These are phyloP conservation scores for Lodderomyces metapsilosis DNA, from an alignment of 1,139 yeast genomes.

Conservation along the genomic window DNA sequence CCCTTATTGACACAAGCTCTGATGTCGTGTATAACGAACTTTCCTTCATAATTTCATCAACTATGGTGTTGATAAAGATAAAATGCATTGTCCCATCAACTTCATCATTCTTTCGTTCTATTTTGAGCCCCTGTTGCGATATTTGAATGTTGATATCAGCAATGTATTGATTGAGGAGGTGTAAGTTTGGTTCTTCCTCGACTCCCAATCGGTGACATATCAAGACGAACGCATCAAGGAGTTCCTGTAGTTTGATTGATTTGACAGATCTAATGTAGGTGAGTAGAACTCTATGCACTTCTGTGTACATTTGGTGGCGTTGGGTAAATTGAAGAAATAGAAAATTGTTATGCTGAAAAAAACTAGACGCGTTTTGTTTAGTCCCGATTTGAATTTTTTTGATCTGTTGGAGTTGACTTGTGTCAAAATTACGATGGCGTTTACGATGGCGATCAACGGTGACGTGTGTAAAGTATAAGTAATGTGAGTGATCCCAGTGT, in stretches of 20 bases:
- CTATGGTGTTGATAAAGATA: constrained; percentile 42
- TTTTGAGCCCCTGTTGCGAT: constrained; percentile 42
- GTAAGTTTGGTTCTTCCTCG: constrained; percentile 5
- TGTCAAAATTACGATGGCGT: background rate
- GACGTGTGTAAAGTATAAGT: background rate
- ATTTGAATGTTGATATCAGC: constrained; percentile 40
- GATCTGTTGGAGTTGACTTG: background rate
- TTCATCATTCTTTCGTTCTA: constrained; percentile 41
- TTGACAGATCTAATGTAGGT: constrained; percentile 44
- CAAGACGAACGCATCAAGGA: constrained; percentile 16
- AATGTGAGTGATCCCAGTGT: background rate
- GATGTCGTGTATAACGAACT: constrained; percentile 43
- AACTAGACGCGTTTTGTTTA: background rate
- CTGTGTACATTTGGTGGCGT: constrained; percentile 15
- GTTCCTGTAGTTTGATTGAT: constrained; percentile 16
- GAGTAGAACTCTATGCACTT: constrained; percentile 41
- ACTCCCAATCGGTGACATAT: constrained; percentile 12
- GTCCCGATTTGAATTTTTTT: constrained; percentile 1
- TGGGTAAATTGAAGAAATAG: background rate
- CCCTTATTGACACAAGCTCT: constrained; percentile 51
- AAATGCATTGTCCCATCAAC: constrained; percentile 30
- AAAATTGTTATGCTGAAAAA: background rate
- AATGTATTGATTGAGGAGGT: constrained; percentile 24
- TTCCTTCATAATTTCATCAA: constrained; percentile 41
- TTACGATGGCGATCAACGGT: background rate